A percentile compares a stretch with the other conserved stretches of the same genome.
phyloP scores from a whole-genome alignment of 345 rosid species.

The Xanthoceras sorbifolium region DNA sequence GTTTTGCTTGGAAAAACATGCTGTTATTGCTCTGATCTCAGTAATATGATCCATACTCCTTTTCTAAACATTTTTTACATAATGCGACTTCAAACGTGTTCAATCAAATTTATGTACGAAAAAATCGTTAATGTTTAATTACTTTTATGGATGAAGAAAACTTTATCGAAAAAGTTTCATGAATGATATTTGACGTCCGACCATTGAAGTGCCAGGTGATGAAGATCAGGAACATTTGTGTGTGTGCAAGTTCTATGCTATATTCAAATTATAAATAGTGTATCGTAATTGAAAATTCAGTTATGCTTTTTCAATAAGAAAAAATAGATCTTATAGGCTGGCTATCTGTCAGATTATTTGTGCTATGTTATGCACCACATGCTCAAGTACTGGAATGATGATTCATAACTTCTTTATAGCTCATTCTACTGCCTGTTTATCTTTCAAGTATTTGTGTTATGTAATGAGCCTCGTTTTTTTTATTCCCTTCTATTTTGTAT shows the following conservation, averaged over 20 bases:
- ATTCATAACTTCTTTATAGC: not conserved
- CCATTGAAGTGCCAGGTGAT: not conserved
- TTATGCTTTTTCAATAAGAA: not conserved
- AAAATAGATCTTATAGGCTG: not conserved
- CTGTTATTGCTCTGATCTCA: not conserved
- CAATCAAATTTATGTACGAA: not conserved
- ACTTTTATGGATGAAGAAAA: not conserved
- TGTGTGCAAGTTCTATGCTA: not conserved
- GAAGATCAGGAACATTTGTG: not conserved
- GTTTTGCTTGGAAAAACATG: not conserved
- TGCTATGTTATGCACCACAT: not conserved
- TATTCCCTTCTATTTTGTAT: not conserved
- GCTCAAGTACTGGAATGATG: not conserved
- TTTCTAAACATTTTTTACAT: too few species aligned
- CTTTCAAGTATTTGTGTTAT: not conserved
- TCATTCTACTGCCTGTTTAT: not conserved
- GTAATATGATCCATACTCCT: not conserved
- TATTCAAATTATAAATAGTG: not conserved
- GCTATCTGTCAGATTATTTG: not conserved
- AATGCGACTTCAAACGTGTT: not conserved
- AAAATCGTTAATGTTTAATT: not conserved
- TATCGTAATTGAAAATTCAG: not conserved
- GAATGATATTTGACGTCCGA: not conserved
- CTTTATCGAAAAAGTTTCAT: not conserved
- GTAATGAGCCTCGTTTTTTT: not conserved